These are phyloP conservation scores for Carex cristatella DNA, from an alignment of 176 grass and related monocot genomes.

Conservation along the genomic window DNA sequence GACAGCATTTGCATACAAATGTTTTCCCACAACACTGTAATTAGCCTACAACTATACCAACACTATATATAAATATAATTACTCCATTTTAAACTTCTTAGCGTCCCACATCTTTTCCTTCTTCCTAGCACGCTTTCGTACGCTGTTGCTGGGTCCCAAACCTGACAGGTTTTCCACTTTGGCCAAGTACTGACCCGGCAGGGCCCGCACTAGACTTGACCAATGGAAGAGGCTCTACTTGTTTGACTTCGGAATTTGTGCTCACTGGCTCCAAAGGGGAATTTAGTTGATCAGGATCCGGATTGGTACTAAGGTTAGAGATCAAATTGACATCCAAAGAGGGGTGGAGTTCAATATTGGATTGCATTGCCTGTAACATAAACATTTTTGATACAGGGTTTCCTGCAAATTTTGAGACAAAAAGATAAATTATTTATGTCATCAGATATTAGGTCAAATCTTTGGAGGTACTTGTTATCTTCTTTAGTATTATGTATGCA, in stretches of 20 bases:
- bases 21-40: background rate
- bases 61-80: no score
- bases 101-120: background rate
- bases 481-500: no score
- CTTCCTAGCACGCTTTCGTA: conserved; percentile 2
- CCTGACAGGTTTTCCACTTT: background rate
- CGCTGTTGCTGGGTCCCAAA: background rate
- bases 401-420: background rate
- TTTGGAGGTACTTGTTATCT: background rate
- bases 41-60: background rate
- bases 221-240: background rate
- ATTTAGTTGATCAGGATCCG: background rate
- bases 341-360: background rate
- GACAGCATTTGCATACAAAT: background rate
- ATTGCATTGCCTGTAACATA: conserved; percentile 12
- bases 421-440: background rate
- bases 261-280: background rate
- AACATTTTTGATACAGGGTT: background rate
- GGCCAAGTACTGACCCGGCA: background rate
- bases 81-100: background rate
- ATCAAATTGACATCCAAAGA: background rate
- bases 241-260: background rate
- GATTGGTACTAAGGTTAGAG: background rate
- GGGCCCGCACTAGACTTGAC: background rate
- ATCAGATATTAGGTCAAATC: background rate